Conservation (phyloP, 768 basidiomycete species). For the Thelephora aurantiotincta region DNA sequence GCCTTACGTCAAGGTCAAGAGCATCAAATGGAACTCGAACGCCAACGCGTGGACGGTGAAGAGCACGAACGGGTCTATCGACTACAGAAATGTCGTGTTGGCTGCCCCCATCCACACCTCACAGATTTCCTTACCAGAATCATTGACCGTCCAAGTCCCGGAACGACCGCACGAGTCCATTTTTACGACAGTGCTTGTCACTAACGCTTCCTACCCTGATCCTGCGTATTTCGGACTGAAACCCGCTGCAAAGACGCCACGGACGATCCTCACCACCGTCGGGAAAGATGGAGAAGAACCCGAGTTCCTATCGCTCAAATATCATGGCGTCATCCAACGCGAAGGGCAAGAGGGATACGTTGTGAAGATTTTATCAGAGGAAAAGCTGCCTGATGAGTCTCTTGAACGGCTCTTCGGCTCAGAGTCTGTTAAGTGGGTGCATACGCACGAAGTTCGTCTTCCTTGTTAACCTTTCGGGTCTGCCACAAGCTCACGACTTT, state of each 20-base stretch:
- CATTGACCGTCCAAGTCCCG: constrained; percentile 40
- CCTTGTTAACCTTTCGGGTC: constrained; percentile 4
- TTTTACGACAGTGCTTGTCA: constrained; percentile 83
- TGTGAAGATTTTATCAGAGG: constrained; percentile 80
- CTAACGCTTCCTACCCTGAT: constrained; percentile 45
- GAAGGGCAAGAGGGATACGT: constrained; percentile 34
- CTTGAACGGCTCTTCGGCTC: constrained; percentile 43
- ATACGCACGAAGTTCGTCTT: constrained; percentile 53
- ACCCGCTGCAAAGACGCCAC: constrained; percentile 31
- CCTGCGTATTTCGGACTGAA: constrained; percentile 57
- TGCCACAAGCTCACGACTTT: constrained; percentile 2
- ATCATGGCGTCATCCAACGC: constrained; percentile 41
- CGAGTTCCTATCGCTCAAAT: constrained; percentile 80
- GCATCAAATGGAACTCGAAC: constrained; percentile 28
- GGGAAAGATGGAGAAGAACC: constrained; percentile 30
- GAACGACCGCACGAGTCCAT: constrained; percentile 68
- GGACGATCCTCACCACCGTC: constrained; percentile 57
- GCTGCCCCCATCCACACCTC: constrained; percentile 77
- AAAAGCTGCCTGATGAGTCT: constrained; percentile 54
- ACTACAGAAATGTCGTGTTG: constrained; percentile 68
- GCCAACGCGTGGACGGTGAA: constrained; percentile 39
- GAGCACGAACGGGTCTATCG: constrained; percentile 26
- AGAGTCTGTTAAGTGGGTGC: constrained; percentile 64
- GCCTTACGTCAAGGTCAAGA: constrained; percentile 28
- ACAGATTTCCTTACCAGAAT: constrained; percentile 34